A percentile compares a stretch with the other conserved stretches of the same genome.
Evolutionary conservation across 83 land plant genomes (phyloP).

Genomic region (Diphasiastrum complanatum): DNA sequence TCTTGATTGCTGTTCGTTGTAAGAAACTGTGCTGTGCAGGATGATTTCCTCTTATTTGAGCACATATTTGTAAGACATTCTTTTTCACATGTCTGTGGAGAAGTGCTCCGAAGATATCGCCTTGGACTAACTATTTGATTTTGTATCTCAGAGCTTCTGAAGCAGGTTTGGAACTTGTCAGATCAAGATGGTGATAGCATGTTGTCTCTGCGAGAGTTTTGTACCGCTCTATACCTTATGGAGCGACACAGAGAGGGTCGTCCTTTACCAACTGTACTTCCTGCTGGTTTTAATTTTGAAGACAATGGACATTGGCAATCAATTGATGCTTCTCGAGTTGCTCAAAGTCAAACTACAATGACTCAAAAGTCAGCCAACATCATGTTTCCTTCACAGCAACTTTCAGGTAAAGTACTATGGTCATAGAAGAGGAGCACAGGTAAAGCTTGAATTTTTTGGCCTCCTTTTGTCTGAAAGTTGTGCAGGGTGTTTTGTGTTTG

Average conservation of each 20-base stretch:
- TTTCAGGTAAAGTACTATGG: slow-evolving; percentile 27
- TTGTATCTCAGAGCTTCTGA: slow-evolving; percentile 65
- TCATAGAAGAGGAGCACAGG: not conserved
- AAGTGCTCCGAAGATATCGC: no score
- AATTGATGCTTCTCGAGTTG: slow-evolving; percentile 20
- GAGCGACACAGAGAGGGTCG: slow-evolving; percentile 83
- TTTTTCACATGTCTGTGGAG: no score
- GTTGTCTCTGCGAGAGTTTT: slow-evolving; percentile 83
- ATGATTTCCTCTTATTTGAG: no score
- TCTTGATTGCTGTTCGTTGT: no score
- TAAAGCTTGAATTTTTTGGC: not conserved
- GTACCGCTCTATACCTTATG: slow-evolving; percentile 83
- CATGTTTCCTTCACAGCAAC: slow-evolving; percentile 40
- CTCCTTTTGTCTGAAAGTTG: not conserved
- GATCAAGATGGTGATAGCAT: slow-evolving; percentile 93
- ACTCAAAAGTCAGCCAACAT: slow-evolving; percentile 29
- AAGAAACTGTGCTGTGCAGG: no score
- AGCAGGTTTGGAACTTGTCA: slow-evolving; percentile 94
- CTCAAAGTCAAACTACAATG: slow-evolving; percentile 21
- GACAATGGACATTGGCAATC: slow-evolving; percentile 8
- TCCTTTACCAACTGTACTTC: slow-evolving; percentile 61
- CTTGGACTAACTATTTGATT: not conserved
- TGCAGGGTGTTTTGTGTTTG: no score
- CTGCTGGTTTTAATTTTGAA: slow-evolving; percentile 47
- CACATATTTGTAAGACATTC: no score